phyloP scores from a whole-genome alignment of 257 asterid genomes.

The Scutellaria minor region DNA sequence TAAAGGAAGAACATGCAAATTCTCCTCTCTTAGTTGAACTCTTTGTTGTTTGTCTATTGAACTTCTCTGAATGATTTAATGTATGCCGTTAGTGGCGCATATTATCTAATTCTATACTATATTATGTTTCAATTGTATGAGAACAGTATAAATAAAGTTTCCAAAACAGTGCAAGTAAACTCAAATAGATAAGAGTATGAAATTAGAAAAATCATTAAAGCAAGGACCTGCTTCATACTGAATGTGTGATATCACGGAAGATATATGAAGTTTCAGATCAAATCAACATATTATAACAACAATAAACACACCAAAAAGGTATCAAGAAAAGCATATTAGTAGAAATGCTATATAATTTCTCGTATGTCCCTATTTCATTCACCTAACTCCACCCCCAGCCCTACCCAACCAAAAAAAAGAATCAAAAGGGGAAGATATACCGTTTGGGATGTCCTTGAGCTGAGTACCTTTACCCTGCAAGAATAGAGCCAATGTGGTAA shows the following conservation, averaged over 20 bases:
- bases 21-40: no score
- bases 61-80: no score
- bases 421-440: conserved; percentile 14
- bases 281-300: conserved; percentile 11
- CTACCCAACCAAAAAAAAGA: not conserved
- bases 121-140: no score
- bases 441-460: conserved; percentile 85
- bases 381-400: not conserved
- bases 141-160: no score
- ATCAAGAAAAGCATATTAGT: not conserved
- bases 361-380: not conserved
- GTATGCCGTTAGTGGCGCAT: no score
- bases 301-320: conserved; percentile 6
- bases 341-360: conserved; percentile 1
- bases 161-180: not conserved
- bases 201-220: conserved; percentile 1
- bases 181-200: not conserved
- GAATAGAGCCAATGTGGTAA: conserved; percentile 27
- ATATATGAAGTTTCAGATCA: conserved; percentile 17
- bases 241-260: not conserved
- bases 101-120: no score
- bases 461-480: conserved; percentile 80
- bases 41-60: no score
- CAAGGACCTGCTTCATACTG: not conserved
- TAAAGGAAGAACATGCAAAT: no score